phyloP scores from a whole-genome alignment of 116 monocot species.

The Trichopus zeylanicus region DNA sequence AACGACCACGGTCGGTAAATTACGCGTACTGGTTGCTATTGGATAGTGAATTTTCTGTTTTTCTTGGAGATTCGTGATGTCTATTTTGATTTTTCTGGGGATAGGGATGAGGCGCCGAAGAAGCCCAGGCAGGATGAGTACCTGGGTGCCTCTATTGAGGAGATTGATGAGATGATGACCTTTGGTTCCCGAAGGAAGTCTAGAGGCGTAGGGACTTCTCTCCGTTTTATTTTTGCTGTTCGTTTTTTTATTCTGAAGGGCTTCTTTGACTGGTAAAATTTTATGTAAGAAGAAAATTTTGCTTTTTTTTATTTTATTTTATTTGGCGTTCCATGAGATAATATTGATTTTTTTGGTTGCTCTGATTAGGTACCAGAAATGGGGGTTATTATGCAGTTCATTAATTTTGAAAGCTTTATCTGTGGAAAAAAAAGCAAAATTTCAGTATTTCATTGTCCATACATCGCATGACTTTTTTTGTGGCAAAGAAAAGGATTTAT shows the following conservation, averaged over 20 bases:
- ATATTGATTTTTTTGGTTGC: no score
- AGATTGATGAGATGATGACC: slow-evolving; percentile 77
- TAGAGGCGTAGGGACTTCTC: slow-evolving; percentile 18
- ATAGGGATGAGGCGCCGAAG: slow-evolving; percentile 29
- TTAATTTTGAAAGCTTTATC: no score
- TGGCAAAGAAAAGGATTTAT: no score
- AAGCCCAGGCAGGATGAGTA: slow-evolving; percentile 42
- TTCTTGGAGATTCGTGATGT: background rate
- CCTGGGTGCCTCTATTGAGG: slow-evolving; percentile 71
- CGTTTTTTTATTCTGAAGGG: background rate
- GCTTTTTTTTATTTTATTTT: no score
- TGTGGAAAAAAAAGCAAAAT: no score
- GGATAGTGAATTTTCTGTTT: background rate
- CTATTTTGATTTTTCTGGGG: background rate
- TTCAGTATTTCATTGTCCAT: no score
- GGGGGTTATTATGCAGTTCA: no score
- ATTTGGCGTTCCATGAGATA: no score
- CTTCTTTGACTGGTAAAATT: no score
- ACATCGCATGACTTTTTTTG: no score
- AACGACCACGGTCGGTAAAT: slow-evolving; percentile 5
- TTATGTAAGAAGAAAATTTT: no score
- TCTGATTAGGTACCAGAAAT: no score
- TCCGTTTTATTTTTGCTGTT: background rate
- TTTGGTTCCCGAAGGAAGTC: slow-evolving; percentile 50
- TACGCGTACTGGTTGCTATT: background rate